phyloP scores from a whole-genome alignment of 768 basidiomycete species.

The Royoungia palumana region DNA sequence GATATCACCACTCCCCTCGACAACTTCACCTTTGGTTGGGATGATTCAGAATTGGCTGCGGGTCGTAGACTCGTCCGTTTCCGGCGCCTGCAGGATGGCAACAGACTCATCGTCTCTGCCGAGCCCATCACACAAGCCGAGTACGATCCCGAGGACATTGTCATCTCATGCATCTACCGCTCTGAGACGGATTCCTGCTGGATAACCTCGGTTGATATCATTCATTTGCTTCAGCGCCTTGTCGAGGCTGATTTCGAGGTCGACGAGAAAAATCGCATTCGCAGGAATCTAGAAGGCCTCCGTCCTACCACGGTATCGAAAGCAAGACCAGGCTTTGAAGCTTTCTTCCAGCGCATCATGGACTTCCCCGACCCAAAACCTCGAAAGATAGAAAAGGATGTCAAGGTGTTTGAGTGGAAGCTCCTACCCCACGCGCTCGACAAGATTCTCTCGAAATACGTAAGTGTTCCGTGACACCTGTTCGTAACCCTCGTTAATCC shows the following conservation, averaged over 20 bases:
- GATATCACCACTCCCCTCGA: constrained; percentile 58
- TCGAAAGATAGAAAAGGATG: constrained; percentile 95
- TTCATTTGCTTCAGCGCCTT: constrained; percentile 82
- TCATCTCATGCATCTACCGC: constrained; percentile 94
- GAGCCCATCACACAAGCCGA: constrained; percentile 70
- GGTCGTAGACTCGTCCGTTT: constrained; percentile 89
- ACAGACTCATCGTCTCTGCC: constrained; percentile 74
- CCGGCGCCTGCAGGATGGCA: constrained; percentile 71
- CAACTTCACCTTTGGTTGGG: constrained; percentile 56
- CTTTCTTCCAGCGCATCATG: constrained; percentile 97
- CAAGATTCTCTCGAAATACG: constrained; percentile 84
- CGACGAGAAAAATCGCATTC: constrained; percentile 95
- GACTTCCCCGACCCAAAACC: constrained; percentile 92
- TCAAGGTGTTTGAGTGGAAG: constrained; percentile 83
- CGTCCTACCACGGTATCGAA: constrained; percentile 89
- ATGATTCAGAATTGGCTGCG: constrained; percentile 57
- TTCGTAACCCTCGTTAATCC: background rate
- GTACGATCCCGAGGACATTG: constrained; percentile 69
- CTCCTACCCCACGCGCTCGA: constrained; percentile 68
- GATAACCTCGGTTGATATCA: constrained; percentile 94
- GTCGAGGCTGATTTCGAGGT: constrained; percentile 77
- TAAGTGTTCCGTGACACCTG: constrained; percentile 37
- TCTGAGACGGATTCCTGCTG: constrained; percentile 74
- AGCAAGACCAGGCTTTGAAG: constrained; percentile 70
- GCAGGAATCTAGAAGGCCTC: constrained; percentile 92